Conservation (phyloP, 345 rosid species). For the Mangifera indica region DNA sequence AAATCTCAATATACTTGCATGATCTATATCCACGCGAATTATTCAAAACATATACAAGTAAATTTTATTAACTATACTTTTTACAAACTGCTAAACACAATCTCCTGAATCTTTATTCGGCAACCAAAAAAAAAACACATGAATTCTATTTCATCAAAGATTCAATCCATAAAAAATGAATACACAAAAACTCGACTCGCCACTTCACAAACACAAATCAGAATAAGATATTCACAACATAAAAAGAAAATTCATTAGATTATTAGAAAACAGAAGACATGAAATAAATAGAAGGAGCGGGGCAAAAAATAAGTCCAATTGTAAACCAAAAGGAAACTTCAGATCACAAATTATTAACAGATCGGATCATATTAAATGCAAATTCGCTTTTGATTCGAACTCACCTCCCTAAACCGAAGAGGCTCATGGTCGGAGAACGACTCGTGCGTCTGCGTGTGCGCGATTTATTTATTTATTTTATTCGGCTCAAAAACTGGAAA, state of each 20-base stretch:
- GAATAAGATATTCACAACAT: background rate
- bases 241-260: background rate
- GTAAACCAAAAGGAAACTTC: background rate
- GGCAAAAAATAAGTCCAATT: background rate
- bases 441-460: conserved; percentile 12
- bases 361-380: conserved; percentile 8
- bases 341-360: background rate
- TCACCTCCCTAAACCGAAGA: conserved; percentile 73
- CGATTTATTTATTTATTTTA: background rate
- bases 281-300: background rate
- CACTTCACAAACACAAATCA: background rate
- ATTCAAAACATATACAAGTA: background rate
- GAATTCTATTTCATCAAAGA: too few species aligned
- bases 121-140: too few species aligned
- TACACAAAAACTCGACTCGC: background rate
- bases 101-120: too few species aligned
- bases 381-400: background rate
- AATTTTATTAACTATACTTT: background rate
- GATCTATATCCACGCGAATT: too few species aligned
- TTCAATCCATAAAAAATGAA: background rate
- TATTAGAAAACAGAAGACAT: background rate
- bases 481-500: conserved; percentile 10
- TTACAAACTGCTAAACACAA: background rate
- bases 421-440: conserved; percentile 51
- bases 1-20: too few species aligned